A percentile compares a stretch with the other conserved stretches of the same genome.
phyloP scores from a whole-genome alignment of 345 rosid species.

The Sisymbrium altissimum region DNA sequence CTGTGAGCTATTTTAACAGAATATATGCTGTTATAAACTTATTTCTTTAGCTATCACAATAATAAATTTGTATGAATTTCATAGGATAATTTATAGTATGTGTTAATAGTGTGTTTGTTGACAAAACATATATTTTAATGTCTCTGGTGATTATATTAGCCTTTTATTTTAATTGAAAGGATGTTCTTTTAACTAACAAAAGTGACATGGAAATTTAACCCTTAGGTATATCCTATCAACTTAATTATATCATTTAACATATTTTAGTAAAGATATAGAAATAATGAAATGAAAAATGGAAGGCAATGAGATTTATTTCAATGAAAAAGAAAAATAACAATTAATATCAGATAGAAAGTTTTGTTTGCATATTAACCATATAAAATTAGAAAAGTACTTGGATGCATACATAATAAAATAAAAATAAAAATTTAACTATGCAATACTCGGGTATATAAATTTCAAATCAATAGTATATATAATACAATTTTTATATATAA shows the following conservation, averaged over 20 bases:
- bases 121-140: background rate
- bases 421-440: no score
- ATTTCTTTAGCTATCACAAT: background rate
- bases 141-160: background rate
- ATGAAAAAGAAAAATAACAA: no score
- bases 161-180: background rate
- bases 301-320: no score
- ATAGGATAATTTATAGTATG: background rate
- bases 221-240: background rate
- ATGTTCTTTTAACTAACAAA: background rate
- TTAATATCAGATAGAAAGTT: no score
- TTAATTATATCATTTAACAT: background rate
- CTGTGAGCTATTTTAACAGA: background rate
- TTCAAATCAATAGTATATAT: no score
- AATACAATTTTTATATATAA: no score
- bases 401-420: no score
- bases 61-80: background rate
- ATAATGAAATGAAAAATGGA: background rate
- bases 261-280: background rate
- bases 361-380: no score
- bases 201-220: background rate
- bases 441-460: no score
- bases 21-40: background rate
- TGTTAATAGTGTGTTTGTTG: background rate
- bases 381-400: no score